Evolutionary conservation across 768 basidiomycete genomes (phyloP), one percentile per base, ranked within the genome.

Genomic region (Artomyces pyxidatus): DNA sequence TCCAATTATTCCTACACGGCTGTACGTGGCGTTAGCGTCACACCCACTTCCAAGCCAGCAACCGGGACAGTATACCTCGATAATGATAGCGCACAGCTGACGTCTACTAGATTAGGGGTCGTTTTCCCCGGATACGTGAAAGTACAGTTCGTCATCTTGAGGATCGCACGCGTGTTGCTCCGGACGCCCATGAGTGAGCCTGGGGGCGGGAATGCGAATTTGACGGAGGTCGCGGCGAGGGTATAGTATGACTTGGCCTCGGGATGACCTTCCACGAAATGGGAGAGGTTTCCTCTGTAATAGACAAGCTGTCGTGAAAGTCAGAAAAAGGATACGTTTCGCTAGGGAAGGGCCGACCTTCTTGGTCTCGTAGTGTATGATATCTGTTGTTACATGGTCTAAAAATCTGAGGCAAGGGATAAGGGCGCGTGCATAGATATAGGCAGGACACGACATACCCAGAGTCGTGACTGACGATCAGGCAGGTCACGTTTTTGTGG

Each of bases 161-260:
- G 75, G 63, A 98, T 98, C 4, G 94, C 91, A 45, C 94, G 83
- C 10, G 94, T 98, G 62, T 87, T 91, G 65, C 91, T 95, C 54
- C 94, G 80, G 50, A 98, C 94, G 47, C 95, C 94, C 89, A 97
- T 93, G 56, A 98, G 77, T 41, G 88, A 92, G 26, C 95, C 95
- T 37, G 94, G 94, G 23, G 92, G 77, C 30, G 94, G 94, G 78
- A 98, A 98, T 29, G 89, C 71, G 72, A 98, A 95, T 69, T 90
- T 93, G 71, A 96, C 83, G 51, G 88, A 83, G 48, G 88, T 92
- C 6, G 92, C 94, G 28, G 89, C 85, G 21, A 98, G 81, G 28
- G 91, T 94, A 73, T 97, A 98, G 75, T 96, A 98, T 2, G 93
- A 91, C 70, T 83, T 90, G 30, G 93, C 95, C 62, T 93, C 88